Percentiles rank a stretch among this genome's conserved stretches.
Conservation (phyloP, 2,329 filamentous ascomycete species). For the Colletotrichum caudatum region DNA sequence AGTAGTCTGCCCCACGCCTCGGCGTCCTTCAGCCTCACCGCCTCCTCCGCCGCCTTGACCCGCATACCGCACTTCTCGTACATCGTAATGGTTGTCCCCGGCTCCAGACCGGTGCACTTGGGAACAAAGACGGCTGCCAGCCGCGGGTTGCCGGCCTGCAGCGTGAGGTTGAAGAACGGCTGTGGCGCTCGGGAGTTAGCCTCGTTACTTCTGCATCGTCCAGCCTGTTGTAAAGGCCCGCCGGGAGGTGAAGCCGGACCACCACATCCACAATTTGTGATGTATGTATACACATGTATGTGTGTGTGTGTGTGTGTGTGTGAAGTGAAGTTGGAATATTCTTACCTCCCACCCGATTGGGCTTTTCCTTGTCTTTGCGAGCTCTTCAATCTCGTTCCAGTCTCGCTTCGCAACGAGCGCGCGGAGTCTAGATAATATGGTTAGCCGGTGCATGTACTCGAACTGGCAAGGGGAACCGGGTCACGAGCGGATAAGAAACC, state of each 20-base stretch:
- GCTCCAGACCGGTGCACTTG: slow-evolving; percentile 81
- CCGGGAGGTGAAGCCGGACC: not conserved
- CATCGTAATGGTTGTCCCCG: slow-evolving; percentile 84
- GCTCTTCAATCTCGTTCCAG: slow-evolving; percentile 93
- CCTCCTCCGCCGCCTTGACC: slow-evolving; percentile 91
- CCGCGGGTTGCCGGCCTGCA: slow-evolving; percentile 90
- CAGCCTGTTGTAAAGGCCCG: not conserved
- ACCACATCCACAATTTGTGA: not conserved
- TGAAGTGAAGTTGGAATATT: slow-evolving; percentile 40
- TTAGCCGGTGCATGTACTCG: not conserved
- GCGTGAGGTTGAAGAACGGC: slow-evolving; percentile 91
- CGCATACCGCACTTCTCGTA: slow-evolving; percentile 96
- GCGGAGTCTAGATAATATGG: slow-evolving; percentile 69
- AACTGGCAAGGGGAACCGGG: slow-evolving; percentile 3
- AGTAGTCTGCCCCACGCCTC: slow-evolving; percentile 80
- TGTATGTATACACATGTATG: not conserved
- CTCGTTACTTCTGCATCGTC: not conserved
- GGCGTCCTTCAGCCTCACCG: slow-evolving; percentile 82
- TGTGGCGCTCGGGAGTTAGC: slow-evolving; percentile 50
- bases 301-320: not conserved
- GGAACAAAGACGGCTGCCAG: slow-evolving; percentile 86
- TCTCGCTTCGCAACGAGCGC: slow-evolving; percentile 90
- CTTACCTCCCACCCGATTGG: slow-evolving; percentile 96
- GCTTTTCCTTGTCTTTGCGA: slow-evolving; percentile 81
- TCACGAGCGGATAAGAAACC: not conserved